phyloP scores from a whole-genome alignment of 768 basidiomycete genomes.

The Paxillus rubicundulus region DNA sequence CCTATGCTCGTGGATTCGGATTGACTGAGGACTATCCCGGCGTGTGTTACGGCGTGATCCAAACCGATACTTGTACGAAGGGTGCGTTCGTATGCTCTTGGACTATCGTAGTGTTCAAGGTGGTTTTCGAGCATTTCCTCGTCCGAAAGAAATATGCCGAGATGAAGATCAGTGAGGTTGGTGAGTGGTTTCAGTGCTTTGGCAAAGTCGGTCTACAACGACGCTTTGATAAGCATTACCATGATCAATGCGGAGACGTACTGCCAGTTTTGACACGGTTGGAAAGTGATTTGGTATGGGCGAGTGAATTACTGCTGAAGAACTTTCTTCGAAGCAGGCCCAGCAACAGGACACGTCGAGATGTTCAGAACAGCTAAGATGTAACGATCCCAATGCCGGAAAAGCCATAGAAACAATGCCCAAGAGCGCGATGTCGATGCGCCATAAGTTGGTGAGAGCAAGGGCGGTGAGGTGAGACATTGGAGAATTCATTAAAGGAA shows the following conservation, averaged over 20 bases:
- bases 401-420: conserved; percentile 44
- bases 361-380: conserved; percentile 59
- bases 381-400: conserved; percentile 44
- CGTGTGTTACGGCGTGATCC: background rate
- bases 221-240: conserved; percentile 3
- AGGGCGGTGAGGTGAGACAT: conserved; percentile 44
- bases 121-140: conserved; percentile 48
- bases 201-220: conserved; percentile 41
- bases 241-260: conserved; percentile 33
- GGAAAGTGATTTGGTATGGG: conserved; percentile 55
- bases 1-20: conserved; percentile 11
- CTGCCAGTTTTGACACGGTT: conserved; percentile 46
- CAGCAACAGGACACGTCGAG: conserved; percentile 60
- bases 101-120: conserved; percentile 29
- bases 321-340: conserved; percentile 62
- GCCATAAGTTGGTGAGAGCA: conserved; percentile 52
- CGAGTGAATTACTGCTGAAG: conserved; percentile 54
- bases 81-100: conserved; percentile 18
- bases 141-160: conserved; percentile 64
- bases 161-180: conserved; percentile 47
- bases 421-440: conserved; percentile 52
- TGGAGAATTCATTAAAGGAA: conserved; percentile 23
- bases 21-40: conserved; percentile 23
- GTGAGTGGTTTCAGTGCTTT: conserved; percentile 44
- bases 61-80: conserved; percentile 11